Base-by-base conservation (phyloP, 2,329 filamentous ascomycete genomes). In the Aspergillus tanneri region DNA sequence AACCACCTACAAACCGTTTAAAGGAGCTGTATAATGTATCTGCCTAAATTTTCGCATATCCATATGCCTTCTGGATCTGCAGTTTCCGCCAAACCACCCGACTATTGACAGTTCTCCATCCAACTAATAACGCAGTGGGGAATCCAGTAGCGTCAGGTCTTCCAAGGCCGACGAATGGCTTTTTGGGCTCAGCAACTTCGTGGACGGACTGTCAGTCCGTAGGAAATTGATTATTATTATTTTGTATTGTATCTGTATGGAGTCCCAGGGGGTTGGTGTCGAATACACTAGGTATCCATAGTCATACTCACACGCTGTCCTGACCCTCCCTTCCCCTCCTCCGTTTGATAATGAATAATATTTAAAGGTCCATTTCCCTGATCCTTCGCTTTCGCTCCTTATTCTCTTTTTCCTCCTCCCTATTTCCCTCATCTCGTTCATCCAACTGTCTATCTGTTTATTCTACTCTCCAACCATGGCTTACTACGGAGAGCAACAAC, bases 41-140 rank as follows among this genome's bases (percentile, higher is more conserved):
- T 59, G 57, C 55, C 57, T 59, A 52, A 48, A 44, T 35, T 41
- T 21, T 36, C 49, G 47, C 50, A 53, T 45, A 23, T 52, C 28
- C 30, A 38, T 14, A 41, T 38, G 41, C n/a, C n/a, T n/a, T n/a
- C 35, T 38, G 48, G 52, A 54, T 52, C 48, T 54, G 49, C 52
- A 51, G 21, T 36, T 36, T 39, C 44, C 46, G 49, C 36, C 46
- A 45, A 42, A 27, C 25, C 30, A 47, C 43, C 36, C 12, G 21
- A 53, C 52, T 57, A 55, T 55, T 53, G 50, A 49, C 39, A 39
- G 19, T 51, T 37, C 43, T 27, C 46, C 49, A 47, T 52, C 42
- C 36, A 32, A 48, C 37, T 35, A 45, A 27, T 37, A 45, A 45
- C 24, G 34, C 18, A 21, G 43, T 45, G 43, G 43, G 36, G 35